Base-by-base conservation (phyloP, 345 rosid species). In the Syzygium aqueum region DNA sequence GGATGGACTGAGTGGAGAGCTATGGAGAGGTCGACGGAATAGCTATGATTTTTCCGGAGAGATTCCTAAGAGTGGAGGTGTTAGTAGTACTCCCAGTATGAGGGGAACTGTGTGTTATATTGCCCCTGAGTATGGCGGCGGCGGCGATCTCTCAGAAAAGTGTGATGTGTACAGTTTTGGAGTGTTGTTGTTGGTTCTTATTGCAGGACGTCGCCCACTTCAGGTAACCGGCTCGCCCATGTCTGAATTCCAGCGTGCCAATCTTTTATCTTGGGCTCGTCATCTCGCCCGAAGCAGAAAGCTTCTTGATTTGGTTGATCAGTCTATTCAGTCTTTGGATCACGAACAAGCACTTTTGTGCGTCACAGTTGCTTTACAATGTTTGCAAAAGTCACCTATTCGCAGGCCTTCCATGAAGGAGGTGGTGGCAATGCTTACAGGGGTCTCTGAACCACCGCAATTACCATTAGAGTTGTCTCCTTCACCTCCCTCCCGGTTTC, bases 81-180 rank as follows among this genome's bases (percentile, higher is more conserved):
- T 96, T 77, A 92, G 97, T 63, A 97, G 98, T 89, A 96, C 99
- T 2, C 99, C 98, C 15, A 97, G 99, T 87, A 96, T 96, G 99
- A 92, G 99, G 91, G 99, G 99, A 89, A 97, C 98, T 3, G 94
- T 97, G 67, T 96, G 98, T 88, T 97, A 97, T 67, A 90, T 93
- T 84, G 99, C 99, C 33, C 99, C 99, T 1, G 99, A 97, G 90
- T 97, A 92, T 49, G 92, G 97, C n/a, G 95, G 94, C 0, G 96
- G 94, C 2, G 96, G 93, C 59, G 94, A 88, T 86, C 86, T 97
- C 53, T 96, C 98, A 0, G 98, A 96, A 77, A 97, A 97, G 87
- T 94, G 93, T 53, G 99, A 97, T 89, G 99, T 97, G 53, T 97
- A 96, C 84, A 97, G 98, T 89, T 95, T 91, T 57, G 98, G 98